phyloP scores from a whole-genome alignment of 805 yeast species.

The Saturnispora mendoncae region DNA sequence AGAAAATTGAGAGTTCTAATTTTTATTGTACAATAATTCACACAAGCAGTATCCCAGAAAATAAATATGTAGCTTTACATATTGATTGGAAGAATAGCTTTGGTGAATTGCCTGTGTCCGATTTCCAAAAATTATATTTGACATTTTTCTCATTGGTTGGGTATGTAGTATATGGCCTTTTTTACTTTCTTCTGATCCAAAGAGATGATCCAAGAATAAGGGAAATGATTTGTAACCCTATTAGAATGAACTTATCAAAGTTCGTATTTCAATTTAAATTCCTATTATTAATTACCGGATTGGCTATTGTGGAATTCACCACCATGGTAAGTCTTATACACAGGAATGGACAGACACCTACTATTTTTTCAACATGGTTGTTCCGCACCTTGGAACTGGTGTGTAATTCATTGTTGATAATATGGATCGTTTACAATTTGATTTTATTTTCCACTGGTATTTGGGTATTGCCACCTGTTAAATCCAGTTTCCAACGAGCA shows the following conservation, averaged over 20 bases:
- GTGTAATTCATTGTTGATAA: constrained; percentile 19
- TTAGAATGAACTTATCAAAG: constrained; percentile 13
- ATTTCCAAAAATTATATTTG: constrained; percentile 22
- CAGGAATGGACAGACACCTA: constrained; percentile 24
- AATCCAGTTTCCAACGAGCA: not conserved
- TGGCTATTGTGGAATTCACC: constrained; percentile 14
- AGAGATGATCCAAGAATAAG: constrained; percentile 9
- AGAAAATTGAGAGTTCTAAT: constrained; percentile 24
- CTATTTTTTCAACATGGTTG: constrained; percentile 14
- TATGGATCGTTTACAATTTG: constrained; percentile 27
- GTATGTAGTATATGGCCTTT: constrained; percentile 14
- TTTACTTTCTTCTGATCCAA: constrained; percentile 14
- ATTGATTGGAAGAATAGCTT: constrained; percentile 27
- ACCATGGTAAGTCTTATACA: constrained; percentile 14
- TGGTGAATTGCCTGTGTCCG: constrained; percentile 24
- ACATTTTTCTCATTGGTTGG: constrained; percentile 16
- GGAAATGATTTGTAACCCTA: constrained; percentile 13
- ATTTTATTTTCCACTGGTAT: constrained; percentile 26
- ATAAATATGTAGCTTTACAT: not conserved
- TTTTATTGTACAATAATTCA: not conserved
- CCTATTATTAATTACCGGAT: constrained; percentile 16
- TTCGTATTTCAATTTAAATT: constrained; percentile 23
- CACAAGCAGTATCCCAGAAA: not conserved
- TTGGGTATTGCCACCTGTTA: constrained; percentile 4
- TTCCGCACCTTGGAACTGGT: constrained; percentile 21